phyloP scores from a whole-genome alignment of 768 basidiomycete genomes.

The Boletus rufocinnamomeus region DNA sequence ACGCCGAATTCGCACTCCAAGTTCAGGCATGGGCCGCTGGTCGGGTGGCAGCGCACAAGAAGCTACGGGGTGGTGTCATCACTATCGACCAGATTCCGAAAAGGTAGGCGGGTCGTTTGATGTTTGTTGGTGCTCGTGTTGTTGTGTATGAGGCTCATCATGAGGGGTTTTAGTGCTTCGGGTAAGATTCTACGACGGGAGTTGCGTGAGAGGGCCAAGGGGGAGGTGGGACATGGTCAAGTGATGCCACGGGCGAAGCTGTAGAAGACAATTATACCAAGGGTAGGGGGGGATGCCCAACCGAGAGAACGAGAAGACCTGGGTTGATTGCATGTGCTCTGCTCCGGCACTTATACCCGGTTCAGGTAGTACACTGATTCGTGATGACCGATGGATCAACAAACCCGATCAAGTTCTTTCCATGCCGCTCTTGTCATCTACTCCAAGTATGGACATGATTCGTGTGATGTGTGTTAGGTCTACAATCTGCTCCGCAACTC shows the following conservation, averaged over 20 bases:
- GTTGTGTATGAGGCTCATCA: not conserved
- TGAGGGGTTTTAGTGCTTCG: conserved; percentile 53
- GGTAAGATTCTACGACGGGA: conserved; percentile 87
- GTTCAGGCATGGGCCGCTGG: conserved; percentile 65
- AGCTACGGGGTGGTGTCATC: conserved; percentile 71
- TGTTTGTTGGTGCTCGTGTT: not conserved
- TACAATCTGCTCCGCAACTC: conserved; percentile 43
- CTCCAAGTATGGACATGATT: not conserved
- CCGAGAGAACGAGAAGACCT: not conserved
- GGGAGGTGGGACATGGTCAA: conserved; percentile 43
- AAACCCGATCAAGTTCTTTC: not conserved
- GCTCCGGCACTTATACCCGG: too few relatives aligned
- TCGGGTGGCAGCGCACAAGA: conserved; percentile 78
- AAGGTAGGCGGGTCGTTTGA: conserved; percentile 19
- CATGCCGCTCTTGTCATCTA: not conserved
- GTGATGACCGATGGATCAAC: not conserved
- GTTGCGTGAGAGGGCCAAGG: conserved; percentile 65
- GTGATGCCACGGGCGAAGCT: conserved; percentile 20
- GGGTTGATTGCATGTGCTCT: not conserved
- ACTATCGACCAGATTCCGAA: conserved; percentile 49
- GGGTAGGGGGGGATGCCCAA: not conserved
- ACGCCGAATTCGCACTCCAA: conserved; percentile 41
- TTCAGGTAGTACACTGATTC: not conserved
- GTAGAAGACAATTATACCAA: conserved; percentile 1
- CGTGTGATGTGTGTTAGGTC: not conserved